phyloP scores from a whole-genome alignment of 768 basidiomycete species.

The Tricholomella constricta region DNA sequence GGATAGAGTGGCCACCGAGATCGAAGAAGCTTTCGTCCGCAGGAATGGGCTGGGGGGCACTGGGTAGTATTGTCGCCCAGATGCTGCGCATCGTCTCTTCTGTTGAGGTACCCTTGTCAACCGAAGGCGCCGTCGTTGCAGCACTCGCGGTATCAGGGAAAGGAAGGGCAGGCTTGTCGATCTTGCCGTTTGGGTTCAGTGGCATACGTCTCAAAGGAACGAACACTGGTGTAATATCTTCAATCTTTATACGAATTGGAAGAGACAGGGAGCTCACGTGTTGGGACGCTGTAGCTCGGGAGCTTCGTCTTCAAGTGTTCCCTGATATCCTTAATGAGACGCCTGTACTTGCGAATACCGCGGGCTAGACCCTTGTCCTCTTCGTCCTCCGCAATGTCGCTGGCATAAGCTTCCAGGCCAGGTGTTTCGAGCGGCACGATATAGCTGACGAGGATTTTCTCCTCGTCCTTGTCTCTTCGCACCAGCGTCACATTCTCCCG shows the following conservation, averaged over 20 bases:
- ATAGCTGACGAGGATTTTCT: conserved; percentile 97
- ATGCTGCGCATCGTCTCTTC: conserved; percentile 82
- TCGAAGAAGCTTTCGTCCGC: conserved; percentile 97
- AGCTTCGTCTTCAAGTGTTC: conserved; percentile 97
- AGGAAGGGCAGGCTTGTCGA: conserved; percentile 97
- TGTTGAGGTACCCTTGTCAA: conserved; percentile 57
- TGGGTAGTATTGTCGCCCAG: conserved; percentile 82
- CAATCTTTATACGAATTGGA: conserved; percentile 3
- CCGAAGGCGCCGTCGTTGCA: conserved; percentile 38
- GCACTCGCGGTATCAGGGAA: conserved; percentile 94
- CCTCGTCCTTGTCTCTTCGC: conserved; percentile 96
- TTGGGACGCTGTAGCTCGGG: conserved; percentile 91
- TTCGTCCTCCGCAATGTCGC: conserved; percentile 59
- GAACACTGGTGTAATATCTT: conserved; percentile 63
- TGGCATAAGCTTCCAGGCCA: conserved; percentile 67
- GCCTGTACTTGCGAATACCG: conserved; percentile 83
- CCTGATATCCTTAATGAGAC: conserved; percentile 89
- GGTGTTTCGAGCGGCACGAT: conserved; percentile 86
- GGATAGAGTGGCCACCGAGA: conserved; percentile 96
- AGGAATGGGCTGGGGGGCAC: conserved; percentile 74
- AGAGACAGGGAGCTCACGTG: conserved; percentile 53
- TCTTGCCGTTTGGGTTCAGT: conserved; percentile 97
- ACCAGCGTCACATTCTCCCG: conserved; percentile 99
- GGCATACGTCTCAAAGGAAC: conserved; percentile 96
- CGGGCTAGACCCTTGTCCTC: conserved; percentile 62